These are phyloP conservation scores for Erysimum cheiranthoides DNA, from an alignment of 345 rosid genomes.

Conservation along the genomic window DNA sequence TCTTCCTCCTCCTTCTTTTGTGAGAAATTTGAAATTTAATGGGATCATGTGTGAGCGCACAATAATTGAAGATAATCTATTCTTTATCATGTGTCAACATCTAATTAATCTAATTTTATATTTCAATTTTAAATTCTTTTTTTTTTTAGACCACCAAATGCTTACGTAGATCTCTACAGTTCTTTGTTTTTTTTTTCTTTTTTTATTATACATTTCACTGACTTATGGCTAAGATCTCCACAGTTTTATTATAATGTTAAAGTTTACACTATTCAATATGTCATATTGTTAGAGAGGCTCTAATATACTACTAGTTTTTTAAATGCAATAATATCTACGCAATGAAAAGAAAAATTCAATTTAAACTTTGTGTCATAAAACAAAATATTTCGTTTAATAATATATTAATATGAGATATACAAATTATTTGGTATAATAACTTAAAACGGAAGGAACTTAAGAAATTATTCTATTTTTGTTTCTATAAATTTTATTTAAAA, in stretches of 20 bases:
- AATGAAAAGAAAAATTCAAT: too few relatives aligned
- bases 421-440: not conserved
- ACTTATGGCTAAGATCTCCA: too few relatives aligned
- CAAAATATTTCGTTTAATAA: not conserved
- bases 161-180: not conserved
- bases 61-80: conserved; percentile 10
- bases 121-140: not conserved
- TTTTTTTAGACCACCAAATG: not conserved
- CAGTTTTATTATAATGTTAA: too few relatives aligned
- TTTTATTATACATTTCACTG: too few relatives aligned
- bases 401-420: not conserved
- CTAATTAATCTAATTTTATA: not conserved
- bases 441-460: not conserved
- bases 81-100: conserved; percentile 11
- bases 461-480: not conserved
- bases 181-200: too few relatives aligned
- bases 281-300: too few relatives aligned
- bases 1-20: conserved; percentile 15
- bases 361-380: not conserved
- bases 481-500: too few relatives aligned
- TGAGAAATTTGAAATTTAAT: not conserved
- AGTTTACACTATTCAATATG: too few relatives aligned
- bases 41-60: conserved; percentile 29
- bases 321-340: too few relatives aligned
- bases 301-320: too few relatives aligned